Evolutionary conservation across 495 filamentous ascomycete species (phyloP), one percentile per base, ranked within the genome.

Genomic region (Rhizodiscina lignyota): DNA sequence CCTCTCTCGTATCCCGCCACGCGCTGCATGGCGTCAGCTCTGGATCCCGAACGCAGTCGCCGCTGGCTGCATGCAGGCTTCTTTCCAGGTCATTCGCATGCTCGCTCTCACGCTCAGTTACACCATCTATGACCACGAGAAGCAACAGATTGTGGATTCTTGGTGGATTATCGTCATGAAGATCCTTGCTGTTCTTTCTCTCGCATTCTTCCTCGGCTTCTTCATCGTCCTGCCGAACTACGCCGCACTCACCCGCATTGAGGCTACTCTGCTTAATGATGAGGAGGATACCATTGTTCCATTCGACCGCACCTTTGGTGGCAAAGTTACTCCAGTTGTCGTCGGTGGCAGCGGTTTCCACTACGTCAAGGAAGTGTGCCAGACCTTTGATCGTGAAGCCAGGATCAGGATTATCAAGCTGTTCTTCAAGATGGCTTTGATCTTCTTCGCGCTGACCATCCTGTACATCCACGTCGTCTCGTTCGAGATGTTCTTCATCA

Each of bases 301-400:
- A n/a, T 82, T 83, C 35, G 79, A 84, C 56, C 69, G 75, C 32
- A 69, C 63, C 31, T 81, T 81, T 40, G 70, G 63, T 33, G 49
- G 31, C 30, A 59, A 59, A 46, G 35, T 55, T 26, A 45, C 44
- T 21, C 39, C 50, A 16, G 68, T 66, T 16, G 65, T 79, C 30
- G 58, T 82, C 4, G 77, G 72, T 39, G 82, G 80, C 35, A 69
- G 66, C 50, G 77, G 79, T 45, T 67, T 63, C 41, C 62, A 79
- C 36, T 68, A 69, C 30, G 64, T 86, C 50, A 50, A 66, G 20
- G 77, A 83, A 43, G 82, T 80, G 0, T 77, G 80, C 72, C 64
- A 56, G 32, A 77, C 67, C 18, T 79, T 91, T 48, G 65, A 73
- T 45, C 64, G 70, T 44, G 56, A 66, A 36, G 72, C 74, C 34